phyloP scores from a whole-genome alignment of 2,329 filamentous ascomycete genomes.

The Fonsecaea erecta region DNA sequence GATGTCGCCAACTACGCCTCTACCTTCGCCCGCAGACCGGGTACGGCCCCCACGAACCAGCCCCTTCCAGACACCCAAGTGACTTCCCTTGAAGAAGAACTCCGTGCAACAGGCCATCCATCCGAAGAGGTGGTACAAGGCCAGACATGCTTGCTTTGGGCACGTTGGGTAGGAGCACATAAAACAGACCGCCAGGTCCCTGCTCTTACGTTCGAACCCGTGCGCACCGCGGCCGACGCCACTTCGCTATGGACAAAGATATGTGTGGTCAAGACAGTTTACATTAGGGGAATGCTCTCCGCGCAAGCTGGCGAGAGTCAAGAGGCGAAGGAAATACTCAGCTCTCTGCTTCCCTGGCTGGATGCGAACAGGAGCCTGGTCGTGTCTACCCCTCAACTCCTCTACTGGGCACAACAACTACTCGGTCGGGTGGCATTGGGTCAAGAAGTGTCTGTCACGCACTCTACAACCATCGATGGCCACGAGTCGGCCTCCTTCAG shows the following conservation, averaged over 20 bases:
- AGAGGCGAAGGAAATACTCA: constrained; percentile 71
- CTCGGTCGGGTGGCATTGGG: constrained; percentile 76
- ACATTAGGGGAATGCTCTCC: constrained; percentile 69
- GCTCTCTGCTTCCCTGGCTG: constrained; percentile 68
- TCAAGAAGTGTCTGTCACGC: constrained; percentile 43
- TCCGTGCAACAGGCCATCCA: constrained; percentile 34
- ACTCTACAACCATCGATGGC: constrained; percentile 8
- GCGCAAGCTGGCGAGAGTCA: constrained; percentile 23
- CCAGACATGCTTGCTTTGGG: constrained; percentile 76
- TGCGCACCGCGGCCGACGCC: constrained; percentile 29
- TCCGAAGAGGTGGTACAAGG: constrained; percentile 73
- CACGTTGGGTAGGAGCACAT: constrained; percentile 25
- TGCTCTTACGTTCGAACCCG: constrained; percentile 21
- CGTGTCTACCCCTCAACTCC: constrained; percentile 66
- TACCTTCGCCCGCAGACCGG: constrained; percentile 37
- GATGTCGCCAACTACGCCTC: constrained; percentile 63
- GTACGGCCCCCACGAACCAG: constrained; percentile 39
- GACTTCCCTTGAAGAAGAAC: constrained; percentile 30
- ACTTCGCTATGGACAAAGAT: constrained; percentile 75
- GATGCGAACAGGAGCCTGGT: constrained; percentile 42
- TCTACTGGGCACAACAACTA: constrained; percentile 78
- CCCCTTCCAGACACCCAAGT: constrained; percentile 42
- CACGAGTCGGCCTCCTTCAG: constrained; percentile 42
- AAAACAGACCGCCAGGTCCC: constrained; percentile 31
- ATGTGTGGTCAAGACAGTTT: constrained; percentile 77